Base-by-base conservation (phyloP, 1,139 yeast species). In the Hyphopichia fennica region DNA sequence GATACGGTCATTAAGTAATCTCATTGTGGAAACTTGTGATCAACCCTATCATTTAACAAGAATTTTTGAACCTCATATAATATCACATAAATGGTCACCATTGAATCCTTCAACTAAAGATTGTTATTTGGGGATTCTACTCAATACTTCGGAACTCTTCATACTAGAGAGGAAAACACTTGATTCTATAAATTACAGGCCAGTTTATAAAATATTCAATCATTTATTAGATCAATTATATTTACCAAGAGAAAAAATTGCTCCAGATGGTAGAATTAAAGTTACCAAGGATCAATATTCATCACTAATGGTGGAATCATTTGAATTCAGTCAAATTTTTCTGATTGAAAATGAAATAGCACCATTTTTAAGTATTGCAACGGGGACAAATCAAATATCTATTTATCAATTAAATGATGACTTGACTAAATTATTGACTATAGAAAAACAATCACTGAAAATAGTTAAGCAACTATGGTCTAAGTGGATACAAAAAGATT, bases 61-160 rank as follows among this genome's bases (percentile, higher is more conserved):
- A 35, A 57, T 68, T 16, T 48, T 54, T 23, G 77, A 71, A 16
- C 68, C 73, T 1, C 44, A 48, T n/a, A 64, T 72, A 10, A 60
- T 66, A 2, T 52, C 58, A 34, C 76, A 72, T 45, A 58, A 57
- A 45, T 71, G 77, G 77, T 56, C 71, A 3, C 56, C 65, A 1
- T 44, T 56, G 2, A 52, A 55, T 29, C 46, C 49, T 3, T 42
- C 45, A 10, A 53, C 62, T 3, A 60, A 66, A 41, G 68, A 66
- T 38, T 60, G 66, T 41, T 53, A 51, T 35, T 53, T 72, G 37
- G 74, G 67, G 0, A 65, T 69, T 1, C 50, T 72, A 19, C 62
- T 65, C 39, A 72, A 69, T 42, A 62, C 77, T 1, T 73, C 72
- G 0, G 79, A 73, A 44, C 50, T 72, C 11, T 44, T 72, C 34